A percentile compares a stretch with the other conserved stretches of the same genome.
phyloP scores from a whole-genome alignment of 2,329 filamentous ascomycete genomes.

The Phaeosphaeriaceae sp. region DNA sequence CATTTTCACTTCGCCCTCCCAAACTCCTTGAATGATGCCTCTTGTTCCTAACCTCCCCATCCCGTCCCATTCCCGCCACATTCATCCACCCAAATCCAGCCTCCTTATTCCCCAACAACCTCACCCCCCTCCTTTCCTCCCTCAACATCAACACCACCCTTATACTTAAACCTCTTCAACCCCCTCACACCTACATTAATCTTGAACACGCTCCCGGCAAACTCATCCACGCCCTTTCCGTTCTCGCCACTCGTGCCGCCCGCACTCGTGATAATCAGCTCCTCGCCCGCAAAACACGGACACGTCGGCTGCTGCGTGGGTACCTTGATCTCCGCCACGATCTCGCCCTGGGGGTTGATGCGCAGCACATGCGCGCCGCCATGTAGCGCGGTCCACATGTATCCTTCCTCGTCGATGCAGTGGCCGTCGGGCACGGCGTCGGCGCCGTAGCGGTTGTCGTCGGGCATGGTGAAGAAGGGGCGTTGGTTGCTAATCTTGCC shows the following conservation, averaged over 20 bases:
- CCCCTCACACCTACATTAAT: slow-evolving; percentile 78
- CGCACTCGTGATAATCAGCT: slow-evolving; percentile 81
- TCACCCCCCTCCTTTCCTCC: slow-evolving; percentile 38
- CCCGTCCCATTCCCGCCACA: too few relatives aligned
- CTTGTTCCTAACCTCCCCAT: too few relatives aligned
- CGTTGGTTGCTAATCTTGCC: slow-evolving; percentile 73
- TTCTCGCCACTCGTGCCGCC: slow-evolving; percentile 52
- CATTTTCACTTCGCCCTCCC: too few relatives aligned
- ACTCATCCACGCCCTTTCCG: slow-evolving; percentile 68
- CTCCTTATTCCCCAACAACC: slow-evolving; percentile 35
- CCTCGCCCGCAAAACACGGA: slow-evolving; percentile 75
- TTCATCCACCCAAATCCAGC: too few relatives aligned
- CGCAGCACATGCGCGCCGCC: slow-evolving; percentile 78
- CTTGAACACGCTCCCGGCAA: slow-evolving; percentile 75
- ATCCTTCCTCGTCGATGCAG: slow-evolving; percentile 81
- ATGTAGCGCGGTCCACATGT: slow-evolving; percentile 88
- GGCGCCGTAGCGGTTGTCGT: slow-evolving; percentile 57
- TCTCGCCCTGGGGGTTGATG: slow-evolving; percentile 71
- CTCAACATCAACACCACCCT: slow-evolving; percentile 37
- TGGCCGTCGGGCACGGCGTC: slow-evolving; percentile 77
- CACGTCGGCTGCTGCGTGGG: slow-evolving; percentile 84
- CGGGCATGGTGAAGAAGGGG: slow-evolving; percentile 73
- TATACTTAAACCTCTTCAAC: slow-evolving; percentile 46
- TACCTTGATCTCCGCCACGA: slow-evolving; percentile 76
- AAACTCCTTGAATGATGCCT: too few relatives aligned